Evolutionary conservation across 768 basidiomycete species (phyloP), one percentile per base, ranked within the genome.

Genomic region (Psilocybe azurescens): DNA sequence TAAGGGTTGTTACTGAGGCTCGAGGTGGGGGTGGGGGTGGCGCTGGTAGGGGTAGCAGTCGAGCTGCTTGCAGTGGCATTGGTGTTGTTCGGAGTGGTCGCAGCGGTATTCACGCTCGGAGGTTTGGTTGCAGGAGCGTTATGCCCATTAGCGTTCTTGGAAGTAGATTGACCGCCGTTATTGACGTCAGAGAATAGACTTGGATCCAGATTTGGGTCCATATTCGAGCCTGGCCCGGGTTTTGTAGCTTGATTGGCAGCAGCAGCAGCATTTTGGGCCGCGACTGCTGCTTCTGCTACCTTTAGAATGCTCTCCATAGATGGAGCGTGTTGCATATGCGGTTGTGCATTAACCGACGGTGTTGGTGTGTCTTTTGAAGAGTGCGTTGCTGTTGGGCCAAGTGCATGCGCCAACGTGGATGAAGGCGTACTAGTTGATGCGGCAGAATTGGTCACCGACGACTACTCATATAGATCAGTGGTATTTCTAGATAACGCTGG

Each of bases 281-380:
- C 77, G 52, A 77, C 68, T 13, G 74, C 76, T 20, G 77, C 75
- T 52, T 77, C 76, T 1, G 78, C 78, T 7, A 78, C 77, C 52
- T 73, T 75, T 18, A 78, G 71, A 29, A 78, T 77, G 59, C 68
- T 74, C 36, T 76, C 76, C 69, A 75, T 76, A 16, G 71, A 66
- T 1, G 76, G 70, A 3, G 71, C 30, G 49, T 50, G 54, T 58
- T 49, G 67, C 18, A 63, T 30, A 62, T 47, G 58, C 13, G 65
- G 41, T 16, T 64, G 53, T 41, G 46, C 24, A 14, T 57, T 36
- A 4, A 48, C 30, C 20, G 61, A 41, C 10, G 46, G 11, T 29
- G 68, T 16, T 38, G 30, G 28, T 11, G 56, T 29, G 11, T 56
- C 53, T 33, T 59, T 53, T 11, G 62, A 30, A 2, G 56, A 13